Conservation (phyloP, 2,329 filamentous ascomycete genomes). For the Pseudopyrenochaeta lycopersici region DNA sequence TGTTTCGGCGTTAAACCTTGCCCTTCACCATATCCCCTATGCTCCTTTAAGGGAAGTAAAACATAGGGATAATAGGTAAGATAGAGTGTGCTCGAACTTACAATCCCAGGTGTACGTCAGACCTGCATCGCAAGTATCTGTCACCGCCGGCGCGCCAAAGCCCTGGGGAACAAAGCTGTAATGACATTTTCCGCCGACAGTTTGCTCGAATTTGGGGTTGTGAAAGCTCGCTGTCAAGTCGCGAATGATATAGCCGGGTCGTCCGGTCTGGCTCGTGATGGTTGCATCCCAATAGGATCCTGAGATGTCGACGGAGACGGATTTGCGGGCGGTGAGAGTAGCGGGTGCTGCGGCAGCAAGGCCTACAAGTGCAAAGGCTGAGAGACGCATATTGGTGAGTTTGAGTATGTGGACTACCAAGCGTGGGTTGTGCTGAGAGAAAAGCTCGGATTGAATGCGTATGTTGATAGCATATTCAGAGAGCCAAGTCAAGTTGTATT, state of each 20-base stretch:
- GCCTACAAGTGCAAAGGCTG: slow-evolving; percentile 7
- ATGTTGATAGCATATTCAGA: not conserved
- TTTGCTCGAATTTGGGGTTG: slow-evolving; percentile 1
- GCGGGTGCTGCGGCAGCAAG: slow-evolving; percentile 5
- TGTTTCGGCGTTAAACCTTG: not conserved
- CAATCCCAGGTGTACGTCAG: slow-evolving; percentile 18
- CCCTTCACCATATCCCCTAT: not conserved
- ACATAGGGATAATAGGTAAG: no score
- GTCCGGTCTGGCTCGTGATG: slow-evolving; percentile 12
- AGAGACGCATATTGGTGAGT: slow-evolving; percentile 11
- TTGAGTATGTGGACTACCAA: not conserved
- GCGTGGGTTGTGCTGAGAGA: not conserved
- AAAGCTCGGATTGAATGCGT: not conserved
- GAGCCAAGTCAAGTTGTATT: not conserved
- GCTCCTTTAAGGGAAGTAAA: not conserved
- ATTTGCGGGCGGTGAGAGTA: slow-evolving; percentile 3
- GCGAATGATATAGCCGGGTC: slow-evolving; percentile 17
- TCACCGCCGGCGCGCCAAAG: slow-evolving; percentile 11
- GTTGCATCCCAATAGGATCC: slow-evolving; percentile 21
- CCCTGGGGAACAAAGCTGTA: slow-evolving; percentile 25
- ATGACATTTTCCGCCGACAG: slow-evolving; percentile 8
- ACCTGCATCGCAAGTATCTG: slow-evolving; percentile 7
- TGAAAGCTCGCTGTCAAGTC: slow-evolving; percentile 13
- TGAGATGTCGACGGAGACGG: slow-evolving; percentile 3
- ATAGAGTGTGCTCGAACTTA: slow-evolving; percentile 6